Conservation (phyloP, 2,329 filamentous ascomycete genomes). For the Emergomyces africanus region DNA sequence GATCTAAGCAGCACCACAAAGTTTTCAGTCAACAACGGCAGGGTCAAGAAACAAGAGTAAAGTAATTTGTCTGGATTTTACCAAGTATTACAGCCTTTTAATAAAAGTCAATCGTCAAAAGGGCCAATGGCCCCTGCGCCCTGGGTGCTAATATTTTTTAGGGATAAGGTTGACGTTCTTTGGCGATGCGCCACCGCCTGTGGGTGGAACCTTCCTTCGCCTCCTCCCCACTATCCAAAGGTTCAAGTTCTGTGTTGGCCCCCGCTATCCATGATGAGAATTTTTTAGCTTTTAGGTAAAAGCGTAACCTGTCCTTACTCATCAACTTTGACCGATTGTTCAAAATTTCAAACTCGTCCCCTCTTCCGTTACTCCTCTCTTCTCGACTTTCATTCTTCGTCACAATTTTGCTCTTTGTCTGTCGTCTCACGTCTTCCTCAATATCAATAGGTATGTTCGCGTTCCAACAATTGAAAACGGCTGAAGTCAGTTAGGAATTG, state of each 20-base stretch:
- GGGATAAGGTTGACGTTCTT: no score
- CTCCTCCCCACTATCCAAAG: no score
- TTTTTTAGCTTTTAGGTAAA: background rate
- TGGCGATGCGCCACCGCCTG: no score
- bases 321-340: slow-evolving; percentile 24
- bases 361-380: background rate
- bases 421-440: background rate
- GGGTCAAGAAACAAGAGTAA: no score
- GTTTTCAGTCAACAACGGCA: no score
- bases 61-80: background rate
- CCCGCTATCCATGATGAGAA: background rate
- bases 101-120: no score
- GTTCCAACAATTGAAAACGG: background rate
- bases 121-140: no score
- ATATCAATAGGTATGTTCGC: background rate
- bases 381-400: background rate
- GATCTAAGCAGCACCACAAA: no score
- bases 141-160: no score
- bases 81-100: no score
- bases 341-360: slow-evolving; percentile 29
- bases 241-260: no score
- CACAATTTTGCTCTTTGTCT: background rate
- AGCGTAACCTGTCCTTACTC: slow-evolving; percentile 24
- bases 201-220: no score
- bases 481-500: background rate